Percentiles rank a stretch among this genome's conserved stretches.
These are phyloP conservation scores for Dryadomyces quercivorus DNA, from an alignment of 2,329 filamentous ascomycete species.

Conservation along the genomic window DNA sequence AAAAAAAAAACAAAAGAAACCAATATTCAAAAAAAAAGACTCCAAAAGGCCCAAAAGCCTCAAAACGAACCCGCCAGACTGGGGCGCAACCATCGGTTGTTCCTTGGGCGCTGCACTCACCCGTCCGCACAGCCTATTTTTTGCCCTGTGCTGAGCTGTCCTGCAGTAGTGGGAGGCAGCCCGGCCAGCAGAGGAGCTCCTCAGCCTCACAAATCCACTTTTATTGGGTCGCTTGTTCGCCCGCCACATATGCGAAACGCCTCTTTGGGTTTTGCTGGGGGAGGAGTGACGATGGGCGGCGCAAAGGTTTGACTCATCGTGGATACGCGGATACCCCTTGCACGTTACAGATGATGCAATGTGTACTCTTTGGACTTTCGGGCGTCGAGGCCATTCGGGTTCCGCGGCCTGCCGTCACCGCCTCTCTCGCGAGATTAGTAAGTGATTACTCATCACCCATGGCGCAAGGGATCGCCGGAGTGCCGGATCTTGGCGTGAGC, in stretches of 20 bases:
- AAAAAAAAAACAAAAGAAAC: no score
- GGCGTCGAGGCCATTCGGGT: background rate
- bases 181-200: background rate
- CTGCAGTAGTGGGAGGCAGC: constrained; percentile 9
- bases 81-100: constrained; percentile 1
- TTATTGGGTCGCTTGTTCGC: background rate
- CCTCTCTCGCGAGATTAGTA: background rate
- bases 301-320: no score
- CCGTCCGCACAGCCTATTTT: background rate
- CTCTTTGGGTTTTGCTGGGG: no score
- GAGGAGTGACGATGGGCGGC: no score
- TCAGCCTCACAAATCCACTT: constrained; percentile 3
- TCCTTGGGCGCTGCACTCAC: background rate
- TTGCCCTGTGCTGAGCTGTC: background rate
- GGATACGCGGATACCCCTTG: no score
- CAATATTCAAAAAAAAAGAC: background rate
- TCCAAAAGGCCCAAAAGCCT: no score
- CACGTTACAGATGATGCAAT: no score
- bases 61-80: constrained; percentile 3
- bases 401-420: background rate
- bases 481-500: no score
- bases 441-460: background rate
- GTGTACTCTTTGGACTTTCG: no score
- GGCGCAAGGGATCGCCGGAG: no score
- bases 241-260: no score